Percentiles rank a stretch among this genome's conserved stretches.
These are phyloP conservation scores for Chondrostereum purpureum DNA, from an alignment of 1,284 basidiomycete genomes.

Conservation along the genomic window DNA sequence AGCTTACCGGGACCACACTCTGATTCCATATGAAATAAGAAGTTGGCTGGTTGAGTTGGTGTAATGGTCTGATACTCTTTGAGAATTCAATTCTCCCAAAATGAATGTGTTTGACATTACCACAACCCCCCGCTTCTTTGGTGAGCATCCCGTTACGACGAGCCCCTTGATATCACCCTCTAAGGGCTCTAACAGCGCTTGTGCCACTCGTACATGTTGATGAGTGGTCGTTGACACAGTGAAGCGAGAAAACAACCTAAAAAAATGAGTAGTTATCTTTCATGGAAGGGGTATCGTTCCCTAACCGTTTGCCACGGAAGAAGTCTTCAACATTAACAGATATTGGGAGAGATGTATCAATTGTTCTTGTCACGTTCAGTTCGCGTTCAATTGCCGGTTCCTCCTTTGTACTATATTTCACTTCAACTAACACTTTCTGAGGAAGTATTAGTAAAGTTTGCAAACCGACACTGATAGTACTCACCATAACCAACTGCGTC, in stretches of 20 bases:
- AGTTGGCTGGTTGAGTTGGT: conserved; percentile 61
- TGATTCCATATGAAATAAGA: conserved; percentile 67
- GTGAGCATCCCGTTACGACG: conserved; percentile 40
- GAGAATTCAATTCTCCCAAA: too few relatives aligned
- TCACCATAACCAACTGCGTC: conserved; percentile 48
- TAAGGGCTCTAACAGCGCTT: conserved; percentile 44
- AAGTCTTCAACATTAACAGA: conserved; percentile 83
- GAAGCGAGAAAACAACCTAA: conserved; percentile 74
- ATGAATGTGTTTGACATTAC: too few relatives aligned
- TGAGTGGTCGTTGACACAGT: conserved; percentile 68
- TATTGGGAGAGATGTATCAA: conserved; percentile 66
- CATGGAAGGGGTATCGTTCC: conserved; percentile 7
- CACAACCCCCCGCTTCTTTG: conserved; percentile 34
- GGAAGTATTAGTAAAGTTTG: conserved; percentile 1
- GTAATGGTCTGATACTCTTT: conserved; percentile 51
- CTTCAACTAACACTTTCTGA: conserved; percentile 57
- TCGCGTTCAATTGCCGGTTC: conserved; percentile 48
- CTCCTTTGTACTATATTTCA: conserved; percentile 54
- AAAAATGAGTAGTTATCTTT: conserved; percentile 24
- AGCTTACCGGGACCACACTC: conserved; percentile 50
- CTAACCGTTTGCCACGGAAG: conserved; percentile 66
- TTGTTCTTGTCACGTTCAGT: conserved; percentile 43
- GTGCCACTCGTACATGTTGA: conserved; percentile 64
- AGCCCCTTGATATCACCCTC: conserved; percentile 38
- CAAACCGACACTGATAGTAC: conserved; percentile 10